A percentile compares a stretch with the other conserved stretches of the same genome.
Evolutionary conservation across 768 basidiomycete species (phyloP).

Genomic region (Pleurotus ostreatus): DNA sequence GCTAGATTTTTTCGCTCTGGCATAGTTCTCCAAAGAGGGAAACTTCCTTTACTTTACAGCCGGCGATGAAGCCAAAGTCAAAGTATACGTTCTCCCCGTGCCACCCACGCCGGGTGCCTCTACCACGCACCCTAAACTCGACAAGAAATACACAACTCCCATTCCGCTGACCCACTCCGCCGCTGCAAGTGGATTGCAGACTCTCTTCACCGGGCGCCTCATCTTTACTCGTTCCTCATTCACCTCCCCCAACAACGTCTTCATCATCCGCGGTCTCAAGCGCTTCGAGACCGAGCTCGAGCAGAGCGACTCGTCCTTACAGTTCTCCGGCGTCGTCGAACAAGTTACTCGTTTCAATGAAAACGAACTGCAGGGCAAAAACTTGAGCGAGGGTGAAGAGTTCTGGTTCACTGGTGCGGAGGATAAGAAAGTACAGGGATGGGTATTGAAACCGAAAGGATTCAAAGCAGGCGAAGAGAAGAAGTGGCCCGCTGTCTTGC

Average conservation of each 20-base stretch:
- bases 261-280: slow-evolving; percentile 49
- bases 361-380: slow-evolving; percentile 50
- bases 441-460: slow-evolving; percentile 76
- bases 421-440: slow-evolving; percentile 76
- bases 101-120: slow-evolving; percentile 57
- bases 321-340: slow-evolving; percentile 32
- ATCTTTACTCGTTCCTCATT: slow-evolving; percentile 74
- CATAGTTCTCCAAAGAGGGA: slow-evolving; percentile 73
- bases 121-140: slow-evolving; percentile 46
- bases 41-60: slow-evolving; percentile 67
- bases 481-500: slow-evolving; percentile 75
- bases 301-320: slow-evolving; percentile 21
- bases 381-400: slow-evolving; percentile 63
- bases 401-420: slow-evolving; percentile 90
- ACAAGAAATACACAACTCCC: slow-evolving; percentile 47
- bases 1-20: slow-evolving; percentile 1
- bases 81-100: slow-evolving; percentile 67
- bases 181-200: slow-evolving; percentile 57
- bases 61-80: slow-evolving; percentile 74
- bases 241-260: slow-evolving; percentile 77
- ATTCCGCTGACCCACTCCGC: slow-evolving; percentile 54
- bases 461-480: slow-evolving; percentile 61
- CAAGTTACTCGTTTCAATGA: slow-evolving; percentile 67
- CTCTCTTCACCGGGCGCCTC: slow-evolving; percentile 56
- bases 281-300: slow-evolving; percentile 37